Percentiles rank a stretch among this genome's conserved stretches.
Conservation (phyloP, 176 grass and related monocot species). For the Coix lacrymajobi region DNA sequence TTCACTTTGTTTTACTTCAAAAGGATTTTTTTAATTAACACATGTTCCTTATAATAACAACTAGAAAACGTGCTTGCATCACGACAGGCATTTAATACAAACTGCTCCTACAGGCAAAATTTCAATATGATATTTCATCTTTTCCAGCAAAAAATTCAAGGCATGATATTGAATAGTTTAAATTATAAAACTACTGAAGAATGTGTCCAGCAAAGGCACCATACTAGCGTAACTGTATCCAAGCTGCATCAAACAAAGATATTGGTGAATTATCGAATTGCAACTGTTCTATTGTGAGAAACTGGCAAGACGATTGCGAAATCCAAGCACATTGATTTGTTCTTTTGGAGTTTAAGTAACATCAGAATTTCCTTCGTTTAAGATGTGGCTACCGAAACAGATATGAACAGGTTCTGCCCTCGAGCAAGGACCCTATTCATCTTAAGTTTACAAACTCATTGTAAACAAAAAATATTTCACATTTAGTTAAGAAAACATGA, state of each 20-base stretch:
- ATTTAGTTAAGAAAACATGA: constrained; percentile 9
- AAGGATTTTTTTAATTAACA: neutral
- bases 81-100: neutral
- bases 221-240: neutral
- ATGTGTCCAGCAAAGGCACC: neutral
- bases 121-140: neutral
- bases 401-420: constrained; percentile 15
- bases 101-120: constrained; percentile 3
- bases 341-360: neutral
- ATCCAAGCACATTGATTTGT: constrained; percentile 6
- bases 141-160: neutral
- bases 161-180: neutral
- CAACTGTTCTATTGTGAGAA: constrained; percentile 8
- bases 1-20: neutral
- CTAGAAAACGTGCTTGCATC: neutral
- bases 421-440: neutral
- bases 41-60: neutral
- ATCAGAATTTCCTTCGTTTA: neutral
- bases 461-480: neutral
- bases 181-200: neutral
- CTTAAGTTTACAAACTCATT: constrained; percentile 17
- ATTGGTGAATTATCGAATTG: neutral
- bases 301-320: neutral
- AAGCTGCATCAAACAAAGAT: constrained; percentile 22
- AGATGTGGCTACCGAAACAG: neutral